Base-by-base conservation (phyloP, 176 grass and related monocot species). In the Sorghum bicolor region DNA sequence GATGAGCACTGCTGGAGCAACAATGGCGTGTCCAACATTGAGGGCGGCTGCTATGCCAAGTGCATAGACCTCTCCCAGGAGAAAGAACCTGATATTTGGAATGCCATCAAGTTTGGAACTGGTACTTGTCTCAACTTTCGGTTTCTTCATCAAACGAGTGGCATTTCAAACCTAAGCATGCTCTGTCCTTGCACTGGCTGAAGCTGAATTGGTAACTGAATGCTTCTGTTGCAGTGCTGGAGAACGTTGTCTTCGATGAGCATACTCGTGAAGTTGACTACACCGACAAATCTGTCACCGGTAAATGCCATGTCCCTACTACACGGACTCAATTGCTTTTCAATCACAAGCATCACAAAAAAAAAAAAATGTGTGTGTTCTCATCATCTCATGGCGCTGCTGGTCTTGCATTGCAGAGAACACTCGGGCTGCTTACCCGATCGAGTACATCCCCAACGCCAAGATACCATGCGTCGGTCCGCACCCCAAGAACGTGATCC, bases 51-150 rank as follows among this genome's bases (percentile, higher is more conserved):
- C 75, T 99, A 99, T 64, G 96, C 96, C 53, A 99, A 99, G 83
- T 99, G 96, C 82, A 92, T 99, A 32, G 93, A 94, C 70, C 77
- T 99, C 22, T 94, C 91, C 0, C 61, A 20, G 70, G 93, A 99
- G 81, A 99, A 99, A 89, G 96, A 99, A 5, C 96, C 96, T 85
- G 96, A 99, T 30, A 99, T 99, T 38, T 99, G 93, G 91, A 99
- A 99, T 43, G 96, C 96, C 82, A 96, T 99, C 71, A 99, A 99
- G 84, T 99, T 99, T 64, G 96, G 96, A 80, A 94, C 96, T 31
- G 96, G 96, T 96, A 86, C 33, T 65, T 34, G 14, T 29, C 62
- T 47, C 17, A 84, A 10, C 2, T 67, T 60, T 14, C 10, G 4
- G 1, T 33, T 24, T 8, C 19, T 64, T 30, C 52, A 2, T 37